Evolutionary conservation across 345 rosid genomes (phyloP).

Genomic region (Syzygium oleosum): DNA sequence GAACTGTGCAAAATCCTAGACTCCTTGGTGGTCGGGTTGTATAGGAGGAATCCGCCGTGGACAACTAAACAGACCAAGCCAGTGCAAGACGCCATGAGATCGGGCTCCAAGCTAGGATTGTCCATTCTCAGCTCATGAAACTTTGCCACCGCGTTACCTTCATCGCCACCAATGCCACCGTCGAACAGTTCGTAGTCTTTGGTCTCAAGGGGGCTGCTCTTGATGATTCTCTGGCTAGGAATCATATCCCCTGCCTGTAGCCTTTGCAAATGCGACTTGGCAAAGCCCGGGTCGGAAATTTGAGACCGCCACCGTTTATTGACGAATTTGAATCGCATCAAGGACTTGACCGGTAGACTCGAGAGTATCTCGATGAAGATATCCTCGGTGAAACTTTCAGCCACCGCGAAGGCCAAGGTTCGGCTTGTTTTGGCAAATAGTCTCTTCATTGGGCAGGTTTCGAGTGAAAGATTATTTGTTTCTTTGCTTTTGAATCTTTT

Average conservation of each 20-base stretch:
- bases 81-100: not conserved
- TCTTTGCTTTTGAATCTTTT: not conserved
- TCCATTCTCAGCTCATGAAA: not conserved
- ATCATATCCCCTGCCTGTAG: not conserved
- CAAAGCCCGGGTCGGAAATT: not conserved
- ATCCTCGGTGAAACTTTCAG: not conserved
- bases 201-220: not conserved
- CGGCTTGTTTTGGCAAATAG: not conserved
- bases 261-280: not conserved
- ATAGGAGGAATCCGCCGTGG: not conserved
- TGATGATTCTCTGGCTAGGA: not conserved
- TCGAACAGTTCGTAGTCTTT: not conserved
- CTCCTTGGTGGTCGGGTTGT: not conserved
- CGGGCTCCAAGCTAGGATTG: not conserved
- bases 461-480: not conserved
- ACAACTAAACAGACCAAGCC: not conserved
- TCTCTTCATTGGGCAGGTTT: not conserved
- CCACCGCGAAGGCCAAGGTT: not conserved
- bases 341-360: slow-evolving; percentile 2
- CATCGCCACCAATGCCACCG: not conserved
- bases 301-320: slow-evolving; percentile 1
- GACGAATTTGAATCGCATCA: not conserved
- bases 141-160: not conserved
- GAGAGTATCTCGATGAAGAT: slow-evolving; percentile 1
- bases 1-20: not conserved